Evolutionary conservation across 352 stramenopile species (phyloP), one percentile per base, ranked within the genome.

Genomic region (Phytophthora citricola): DNA sequence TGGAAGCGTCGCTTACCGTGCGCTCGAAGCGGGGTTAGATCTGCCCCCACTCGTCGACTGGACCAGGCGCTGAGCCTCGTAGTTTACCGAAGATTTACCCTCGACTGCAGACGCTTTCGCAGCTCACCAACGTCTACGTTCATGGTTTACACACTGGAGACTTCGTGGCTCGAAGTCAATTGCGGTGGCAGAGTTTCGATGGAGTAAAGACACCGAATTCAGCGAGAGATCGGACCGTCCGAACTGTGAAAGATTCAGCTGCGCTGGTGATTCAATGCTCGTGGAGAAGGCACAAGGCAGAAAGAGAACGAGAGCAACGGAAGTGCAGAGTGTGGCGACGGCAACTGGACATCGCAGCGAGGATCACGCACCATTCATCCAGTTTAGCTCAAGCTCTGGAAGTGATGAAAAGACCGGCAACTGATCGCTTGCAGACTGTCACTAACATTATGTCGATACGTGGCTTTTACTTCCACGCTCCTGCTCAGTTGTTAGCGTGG

Each of bases 231-330:
- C 61, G 43, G 17, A 68, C 76, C 1, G 63, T 63, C 9, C 58
- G 39, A 12, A 55, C 70, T 4, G 69, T 76, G 22, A 69, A 71
- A 31, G 26, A 70, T 12, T 84, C 75, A 1, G 75, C 70, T 1
- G 71, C 75, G 26, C 40, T 90, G 5, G 83, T 90, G 34, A 73
- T 90, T 22, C 83, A 90, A 48, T 76, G 64, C 32, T 67, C 65
- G 0, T 90, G 80, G 80, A 60, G 77, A 50, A 73, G 56, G 5
- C 63, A 73, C 9, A 68, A 51, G 10, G 80, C 83, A 3, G 26
- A 73, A 15, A 29, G 45, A 4, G 26, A 74, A 1, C 79, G 72
- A 15, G 44, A 63, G n/a, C 62, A 58, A 6, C 55, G 77, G n/a
- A 38, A 69, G 11, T 27, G 17, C 0, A 24, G 11, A 20, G 52